Conservation (phyloP, 2,329 filamentous ascomycete species). For the Monilinia laxa region DNA sequence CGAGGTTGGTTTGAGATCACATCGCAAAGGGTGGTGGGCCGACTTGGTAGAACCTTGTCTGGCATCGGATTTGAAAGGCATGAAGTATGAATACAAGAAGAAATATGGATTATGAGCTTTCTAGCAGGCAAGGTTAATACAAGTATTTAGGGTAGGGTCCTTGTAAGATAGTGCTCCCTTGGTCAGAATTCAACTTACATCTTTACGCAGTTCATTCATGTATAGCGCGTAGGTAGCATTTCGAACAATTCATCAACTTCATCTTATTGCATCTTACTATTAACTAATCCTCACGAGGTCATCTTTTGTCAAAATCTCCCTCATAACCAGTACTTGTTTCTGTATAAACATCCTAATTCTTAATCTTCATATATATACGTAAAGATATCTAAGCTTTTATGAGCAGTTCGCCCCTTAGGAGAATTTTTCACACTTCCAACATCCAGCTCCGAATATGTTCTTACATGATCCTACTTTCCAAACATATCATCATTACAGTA, state of each 20-base stretch:
- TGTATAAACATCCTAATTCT: background rate
- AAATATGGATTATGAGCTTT: background rate
- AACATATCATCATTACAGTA: background rate
- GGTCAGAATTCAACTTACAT: too few relatives aligned
- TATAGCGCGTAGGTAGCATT: background rate
- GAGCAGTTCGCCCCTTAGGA: background rate
- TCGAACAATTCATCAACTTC: background rate
- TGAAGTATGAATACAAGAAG: slow-evolving; percentile 21
- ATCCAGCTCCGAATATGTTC: too few relatives aligned
- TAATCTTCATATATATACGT: background rate
- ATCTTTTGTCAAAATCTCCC: background rate
- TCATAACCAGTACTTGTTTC: background rate
- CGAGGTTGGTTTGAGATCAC: slow-evolving; percentile 13
- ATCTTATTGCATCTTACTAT: background rate
- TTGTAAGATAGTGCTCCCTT: background rate
- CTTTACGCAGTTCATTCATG: background rate
- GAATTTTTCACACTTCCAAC: background rate
- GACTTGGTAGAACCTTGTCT: slow-evolving; percentile 14
- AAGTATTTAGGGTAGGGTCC: background rate
- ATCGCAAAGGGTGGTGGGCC: slow-evolving; percentile 21
- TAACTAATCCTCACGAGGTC: too few relatives aligned
- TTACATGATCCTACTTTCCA: background rate
- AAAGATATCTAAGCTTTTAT: too few relatives aligned
- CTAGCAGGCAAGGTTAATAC: background rate
- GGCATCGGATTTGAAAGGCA: slow-evolving; percentile 8